phyloP scores from a whole-genome alignment of 2,329 filamentous ascomycete species.

The Trichoderma atrobrunneum region DNA sequence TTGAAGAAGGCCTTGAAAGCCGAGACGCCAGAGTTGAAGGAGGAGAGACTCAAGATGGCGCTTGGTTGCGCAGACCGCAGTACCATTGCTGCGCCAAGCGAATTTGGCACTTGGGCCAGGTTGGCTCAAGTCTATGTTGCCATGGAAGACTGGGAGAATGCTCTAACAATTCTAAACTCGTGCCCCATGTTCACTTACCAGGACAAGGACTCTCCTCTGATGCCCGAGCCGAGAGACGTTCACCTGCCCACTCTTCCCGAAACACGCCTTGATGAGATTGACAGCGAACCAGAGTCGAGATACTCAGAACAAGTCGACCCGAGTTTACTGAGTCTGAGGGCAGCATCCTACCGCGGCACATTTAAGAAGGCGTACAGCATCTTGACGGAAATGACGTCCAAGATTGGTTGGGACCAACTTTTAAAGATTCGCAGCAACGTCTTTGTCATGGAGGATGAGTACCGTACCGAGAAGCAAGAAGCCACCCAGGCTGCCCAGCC shows the following conservation, averaged over 20 bases:
- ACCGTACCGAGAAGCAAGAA: constrained; percentile 80
- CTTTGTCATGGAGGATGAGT: constrained; percentile 99
- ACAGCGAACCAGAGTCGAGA: constrained; percentile 80
- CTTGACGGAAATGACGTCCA: constrained; percentile 90
- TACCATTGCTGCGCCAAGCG: constrained; percentile 91
- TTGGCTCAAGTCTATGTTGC: constrained; percentile 91
- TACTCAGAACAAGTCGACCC: constrained; percentile 85
- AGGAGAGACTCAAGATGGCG: constrained; percentile 76
- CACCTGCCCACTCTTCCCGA: constrained; percentile 83
- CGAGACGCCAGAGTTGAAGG: constrained; percentile 52
- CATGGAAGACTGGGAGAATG: constrained; percentile 95
- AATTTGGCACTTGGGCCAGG: constrained; percentile 95
- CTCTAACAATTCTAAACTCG: constrained; percentile 91
- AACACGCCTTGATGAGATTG: constrained; percentile 91
- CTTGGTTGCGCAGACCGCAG: constrained; percentile 91
- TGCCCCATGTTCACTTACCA: constrained; percentile 99
- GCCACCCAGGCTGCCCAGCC: constrained; percentile 44
- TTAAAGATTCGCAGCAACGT: constrained; percentile 93
- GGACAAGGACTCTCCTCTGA: constrained; percentile 91
- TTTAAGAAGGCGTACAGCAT: constrained; percentile 94
- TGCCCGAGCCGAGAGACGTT: constrained; percentile 89
- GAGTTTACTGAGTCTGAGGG: constrained; percentile 79
- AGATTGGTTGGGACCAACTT: constrained; percentile 96
- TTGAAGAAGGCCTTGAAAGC: constrained; percentile 72
- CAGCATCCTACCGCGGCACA: constrained; percentile 87